These are phyloP conservation scores for Beta corolliflora DNA, from an alignment of 179 eudicot species.

Conservation along the genomic window DNA sequence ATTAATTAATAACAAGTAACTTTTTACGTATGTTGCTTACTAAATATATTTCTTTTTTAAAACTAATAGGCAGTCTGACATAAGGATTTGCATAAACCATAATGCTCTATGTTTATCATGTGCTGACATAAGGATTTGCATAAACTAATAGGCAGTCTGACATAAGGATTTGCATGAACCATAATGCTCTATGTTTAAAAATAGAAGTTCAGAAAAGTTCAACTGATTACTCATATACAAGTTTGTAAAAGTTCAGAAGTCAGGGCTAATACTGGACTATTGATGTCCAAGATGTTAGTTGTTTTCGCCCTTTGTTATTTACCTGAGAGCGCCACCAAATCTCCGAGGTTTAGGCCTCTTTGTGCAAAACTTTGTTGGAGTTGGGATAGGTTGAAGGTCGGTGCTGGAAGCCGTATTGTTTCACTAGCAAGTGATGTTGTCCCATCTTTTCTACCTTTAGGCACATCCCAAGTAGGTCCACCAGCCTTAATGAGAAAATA, in stretches of 20 bases:
- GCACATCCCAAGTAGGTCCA: slow-evolving; percentile 78
- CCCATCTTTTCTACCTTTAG: slow-evolving; percentile 83
- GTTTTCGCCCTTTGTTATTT: neutral
- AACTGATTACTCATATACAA: too few relatives aligned
- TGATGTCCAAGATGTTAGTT: neutral
- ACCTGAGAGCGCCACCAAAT: slow-evolving; percentile 84
- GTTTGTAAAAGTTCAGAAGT: too few relatives aligned
- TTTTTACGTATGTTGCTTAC: too few relatives aligned
- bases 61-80: neutral
- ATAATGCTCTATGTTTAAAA: too few relatives aligned
- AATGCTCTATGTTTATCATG: too few relatives aligned
- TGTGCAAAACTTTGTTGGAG: slow-evolving; percentile 70
- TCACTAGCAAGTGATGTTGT: slow-evolving; percentile 64
- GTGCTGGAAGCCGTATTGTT: slow-evolving; percentile 62
- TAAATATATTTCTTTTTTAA: neutral
- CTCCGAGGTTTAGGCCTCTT: slow-evolving; percentile 61
- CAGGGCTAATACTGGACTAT: neutral
- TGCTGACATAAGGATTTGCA: too few relatives aligned
- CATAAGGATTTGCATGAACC: too few relatives aligned
- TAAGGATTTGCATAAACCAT: too few relatives aligned
- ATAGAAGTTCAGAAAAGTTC: too few relatives aligned
- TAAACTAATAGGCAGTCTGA: too few relatives aligned
- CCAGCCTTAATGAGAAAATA: slow-evolving; percentile 46
- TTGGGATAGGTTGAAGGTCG: slow-evolving; percentile 67
- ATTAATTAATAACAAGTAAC: too few relatives aligned